Conservation (phyloP, 225 moss, liverwort and hornwort genomes). For the Polytrichum formosum region DNA sequence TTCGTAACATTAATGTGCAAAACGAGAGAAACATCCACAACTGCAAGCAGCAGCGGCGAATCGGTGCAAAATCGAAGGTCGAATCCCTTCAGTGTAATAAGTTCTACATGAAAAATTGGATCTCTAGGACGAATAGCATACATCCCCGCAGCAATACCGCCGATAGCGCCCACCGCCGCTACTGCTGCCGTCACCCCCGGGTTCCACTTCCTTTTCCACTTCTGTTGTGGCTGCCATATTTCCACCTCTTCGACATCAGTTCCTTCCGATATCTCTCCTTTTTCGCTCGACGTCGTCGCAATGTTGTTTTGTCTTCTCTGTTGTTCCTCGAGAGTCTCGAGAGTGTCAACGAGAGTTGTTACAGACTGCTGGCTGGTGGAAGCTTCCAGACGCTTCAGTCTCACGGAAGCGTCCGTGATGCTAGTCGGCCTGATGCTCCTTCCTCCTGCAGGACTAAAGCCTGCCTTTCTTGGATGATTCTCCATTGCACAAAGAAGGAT, state of each 20-base stretch:
- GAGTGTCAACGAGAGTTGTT: slow-evolving; percentile 11
- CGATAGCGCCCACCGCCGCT: slow-evolving; percentile 41
- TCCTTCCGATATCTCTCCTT: slow-evolving; percentile 2
- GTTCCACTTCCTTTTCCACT: slow-evolving; percentile 15
- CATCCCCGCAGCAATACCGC: slow-evolving; percentile 41
- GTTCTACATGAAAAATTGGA: slow-evolving; percentile 66
- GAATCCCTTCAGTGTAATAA: slow-evolving; percentile 76
- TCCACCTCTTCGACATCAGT: slow-evolving; percentile 9
- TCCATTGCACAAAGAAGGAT: slow-evolving; percentile 23
- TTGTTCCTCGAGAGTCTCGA: slow-evolving; percentile 2
- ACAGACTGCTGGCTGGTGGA: slow-evolving; percentile 34
- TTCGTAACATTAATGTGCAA: slow-evolving; percentile 80
- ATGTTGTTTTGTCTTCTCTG: not conserved
- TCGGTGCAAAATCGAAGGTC: slow-evolving; percentile 88
- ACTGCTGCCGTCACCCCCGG: slow-evolving; percentile 27
- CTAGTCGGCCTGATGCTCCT: slow-evolving; percentile 35
- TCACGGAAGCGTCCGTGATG: slow-evolving; percentile 37
- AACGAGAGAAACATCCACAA: slow-evolving; percentile 78
- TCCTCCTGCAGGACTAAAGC: slow-evolving; percentile 29
- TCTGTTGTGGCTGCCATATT: not conserved
- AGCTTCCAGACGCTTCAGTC: slow-evolving; percentile 45
- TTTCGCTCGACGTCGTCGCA: slow-evolving; percentile 4
- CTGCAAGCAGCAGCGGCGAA: slow-evolving; percentile 76
- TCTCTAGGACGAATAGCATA: slow-evolving; percentile 73
- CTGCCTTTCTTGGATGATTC: slow-evolving; percentile 49